A percentile compares a stretch with the other conserved stretches of the same genome.
Conservation (phyloP, 768 basidiomycete genomes). For the Rhodotorula babjevae region DNA sequence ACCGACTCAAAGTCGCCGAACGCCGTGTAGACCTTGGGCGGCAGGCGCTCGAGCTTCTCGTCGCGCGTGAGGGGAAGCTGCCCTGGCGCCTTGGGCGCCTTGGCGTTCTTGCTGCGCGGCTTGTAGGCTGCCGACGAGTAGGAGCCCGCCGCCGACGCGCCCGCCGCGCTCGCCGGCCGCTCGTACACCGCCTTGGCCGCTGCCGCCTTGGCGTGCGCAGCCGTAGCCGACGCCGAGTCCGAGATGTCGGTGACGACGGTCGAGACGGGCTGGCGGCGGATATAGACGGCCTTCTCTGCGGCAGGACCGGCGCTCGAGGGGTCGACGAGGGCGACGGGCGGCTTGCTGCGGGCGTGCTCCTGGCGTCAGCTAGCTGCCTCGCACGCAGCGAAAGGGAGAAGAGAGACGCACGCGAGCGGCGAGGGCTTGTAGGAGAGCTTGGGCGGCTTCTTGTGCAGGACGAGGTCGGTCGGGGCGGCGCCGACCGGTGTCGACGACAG, state of each 20-base stretch:
- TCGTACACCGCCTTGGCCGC: conserved; percentile 25
- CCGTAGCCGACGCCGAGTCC: neutral
- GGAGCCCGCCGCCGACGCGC: neutral
- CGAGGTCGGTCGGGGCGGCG: neutral
- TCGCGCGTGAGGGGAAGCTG: conserved; percentile 19
- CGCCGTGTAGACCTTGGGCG: conserved; percentile 55
- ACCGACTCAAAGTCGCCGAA: conserved; percentile 57
- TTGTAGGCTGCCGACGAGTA: no score
- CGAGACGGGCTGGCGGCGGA: conserved; percentile 10
- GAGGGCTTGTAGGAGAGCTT: conserved; percentile 13
- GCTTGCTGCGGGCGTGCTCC: neutral
- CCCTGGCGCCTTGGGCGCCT: neutral
- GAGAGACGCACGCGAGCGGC: conserved; percentile 1
- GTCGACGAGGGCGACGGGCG: neutral
- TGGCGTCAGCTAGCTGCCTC: neutral
- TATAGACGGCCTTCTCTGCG: conserved; percentile 22
- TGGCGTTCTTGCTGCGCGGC: neutral
- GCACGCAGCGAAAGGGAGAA: neutral
- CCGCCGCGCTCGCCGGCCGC: neutral
- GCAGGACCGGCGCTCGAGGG: neutral
- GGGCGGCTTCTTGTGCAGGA: neutral
- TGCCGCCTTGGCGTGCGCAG: neutral
- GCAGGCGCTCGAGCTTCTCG: conserved; percentile 39
- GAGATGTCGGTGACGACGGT: neutral
- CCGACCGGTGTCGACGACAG: neutral